Conservation (phyloP, 352 stramenopile genomes). For the Proteromonas lacertae region DNA sequence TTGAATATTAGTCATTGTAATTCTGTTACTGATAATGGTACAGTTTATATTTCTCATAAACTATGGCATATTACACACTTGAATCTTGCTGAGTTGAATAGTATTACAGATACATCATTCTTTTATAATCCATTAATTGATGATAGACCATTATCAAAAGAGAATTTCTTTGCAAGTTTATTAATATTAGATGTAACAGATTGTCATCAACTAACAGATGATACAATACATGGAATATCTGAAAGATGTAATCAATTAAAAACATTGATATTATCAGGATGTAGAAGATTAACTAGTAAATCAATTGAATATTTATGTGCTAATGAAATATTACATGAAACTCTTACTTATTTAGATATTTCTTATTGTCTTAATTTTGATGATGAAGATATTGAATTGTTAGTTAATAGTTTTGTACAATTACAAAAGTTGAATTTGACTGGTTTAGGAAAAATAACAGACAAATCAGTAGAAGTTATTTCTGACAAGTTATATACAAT, state of each 20-base stretch:
- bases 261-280: slow-evolving; percentile 8
- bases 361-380: slow-evolving; percentile 32
- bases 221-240: slow-evolving; percentile 10
- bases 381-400: slow-evolving; percentile 19
- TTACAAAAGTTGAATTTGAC: slow-evolving; percentile 35
- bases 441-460: slow-evolving; percentile 24
- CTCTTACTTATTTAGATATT: slow-evolving; percentile 24
- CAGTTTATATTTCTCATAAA: slow-evolving; percentile 30
- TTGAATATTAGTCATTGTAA: slow-evolving; percentile 36
- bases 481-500: slow-evolving; percentile 24
- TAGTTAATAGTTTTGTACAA: slow-evolving; percentile 16
- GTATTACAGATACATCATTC: slow-evolving; percentile 28
- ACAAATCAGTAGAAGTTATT: slow-evolving; percentile 25
- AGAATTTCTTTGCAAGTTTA: slow-evolving; percentile 25
- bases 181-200: slow-evolving; percentile 22
- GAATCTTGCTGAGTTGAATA: slow-evolving; percentile 32
- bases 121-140: slow-evolving; percentile 37
- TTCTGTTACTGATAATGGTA: slow-evolving; percentile 29
- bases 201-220: slow-evolving; percentile 27
- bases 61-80: slow-evolving; percentile 30
- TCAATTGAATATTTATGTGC: slow-evolving; percentile 22
- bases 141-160: slow-evolving; percentile 27
- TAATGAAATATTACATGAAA: slow-evolving; percentile 12
- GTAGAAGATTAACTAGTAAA: slow-evolving; percentile 19
- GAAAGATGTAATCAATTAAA: slow-evolving; percentile 8